Base-by-base conservation (phyloP, 2,329 filamentous ascomycete genomes). In the Diaporthe eres region DNA sequence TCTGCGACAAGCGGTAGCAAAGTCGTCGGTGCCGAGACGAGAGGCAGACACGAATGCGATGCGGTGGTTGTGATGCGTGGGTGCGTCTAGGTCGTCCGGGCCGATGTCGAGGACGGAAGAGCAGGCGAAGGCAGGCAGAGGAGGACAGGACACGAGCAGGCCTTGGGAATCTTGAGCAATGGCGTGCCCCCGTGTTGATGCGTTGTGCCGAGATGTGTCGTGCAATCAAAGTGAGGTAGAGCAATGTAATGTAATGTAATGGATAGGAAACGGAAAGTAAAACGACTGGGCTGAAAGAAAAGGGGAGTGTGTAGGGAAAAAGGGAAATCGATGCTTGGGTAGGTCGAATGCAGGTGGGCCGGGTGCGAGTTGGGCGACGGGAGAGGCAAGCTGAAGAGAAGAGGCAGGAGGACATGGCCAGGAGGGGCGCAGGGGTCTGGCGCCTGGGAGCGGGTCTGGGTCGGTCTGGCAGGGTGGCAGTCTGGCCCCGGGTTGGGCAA, bases 281-380 rank as follows among this genome's bases (percentile, higher is more conserved):
- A 74, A 25, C 6, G 42, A 34, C 42, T 13, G 42, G 67, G 42
- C 37, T 63, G 72, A 61, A 61, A 71, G 39, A 61, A 61, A 68
- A 58, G 72, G 47, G 63, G 47, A 42, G 63, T 17, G 13, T 22
- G 39, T 34, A 65, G 60, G 34, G 42, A n/a, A 60, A 58, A 71
- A 74, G 42, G 39, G 47, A 58, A 71, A n/a, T 37, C 51, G 42
- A 44, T 72, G 51, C 25, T 73, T 65, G 71, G 71, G 28, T n/a
- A 42, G 47, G 49, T 55, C 49, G 65, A 70, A 55, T 53, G 34
- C 49, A 70, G 34, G 65, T 70, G 49, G 65, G 65, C 19, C 34
- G 65, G 44, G 65, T 19, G 34, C 49, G 34, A 55, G 47, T 51
- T 42, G 65, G 61, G 61, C 61, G 28, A 67, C 44, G 44, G 65